These are phyloP conservation scores for Telfairia occidentalis DNA, from an alignment of 331 rosid species.

Conservation along the genomic window DNA sequence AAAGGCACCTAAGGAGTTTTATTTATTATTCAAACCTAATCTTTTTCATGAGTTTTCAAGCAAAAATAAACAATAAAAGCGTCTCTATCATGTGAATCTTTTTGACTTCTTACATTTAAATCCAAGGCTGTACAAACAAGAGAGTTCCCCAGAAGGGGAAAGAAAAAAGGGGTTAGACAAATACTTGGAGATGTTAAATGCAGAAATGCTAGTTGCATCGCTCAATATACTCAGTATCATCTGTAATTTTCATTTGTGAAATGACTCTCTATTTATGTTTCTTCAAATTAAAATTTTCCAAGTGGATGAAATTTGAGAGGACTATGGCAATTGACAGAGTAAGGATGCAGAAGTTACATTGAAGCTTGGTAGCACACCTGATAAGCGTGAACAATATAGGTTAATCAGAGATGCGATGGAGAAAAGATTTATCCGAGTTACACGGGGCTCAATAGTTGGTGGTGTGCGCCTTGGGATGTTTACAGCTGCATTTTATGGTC, in stretches of 20 bases:
- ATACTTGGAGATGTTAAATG: background rate
- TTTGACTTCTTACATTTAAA: background rate
- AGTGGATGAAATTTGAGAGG: conserved; percentile 9
- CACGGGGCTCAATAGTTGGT: conserved; percentile 68
- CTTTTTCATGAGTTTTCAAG: background rate
- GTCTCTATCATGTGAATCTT: background rate
- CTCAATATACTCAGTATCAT: background rate
- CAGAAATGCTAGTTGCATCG: background rate
- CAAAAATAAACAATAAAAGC: background rate
- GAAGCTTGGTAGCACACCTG: conserved; percentile 89
- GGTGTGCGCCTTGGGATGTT: conserved; percentile 89
- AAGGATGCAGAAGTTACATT: conserved; percentile 88
- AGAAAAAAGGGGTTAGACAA: background rate
- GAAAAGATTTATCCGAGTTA: conserved; percentile 67
- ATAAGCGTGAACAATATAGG: conserved; percentile 79
- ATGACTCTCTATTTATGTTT: background rate
- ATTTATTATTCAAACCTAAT: background rate
- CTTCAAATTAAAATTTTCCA: background rate
- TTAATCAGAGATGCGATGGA: conserved; percentile 95
- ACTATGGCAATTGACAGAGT: conserved; percentile 37
- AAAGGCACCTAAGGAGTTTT: background rate
- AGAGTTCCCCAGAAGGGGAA: background rate
- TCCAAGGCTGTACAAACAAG: background rate
- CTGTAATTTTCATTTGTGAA: background rate
- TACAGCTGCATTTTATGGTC: conserved; percentile 64